Percentiles rank a stretch among this genome's conserved stretches.
Evolutionary conservation across 148 eudicot species (phyloP).

Genomic region (Drosera capensis): DNA sequence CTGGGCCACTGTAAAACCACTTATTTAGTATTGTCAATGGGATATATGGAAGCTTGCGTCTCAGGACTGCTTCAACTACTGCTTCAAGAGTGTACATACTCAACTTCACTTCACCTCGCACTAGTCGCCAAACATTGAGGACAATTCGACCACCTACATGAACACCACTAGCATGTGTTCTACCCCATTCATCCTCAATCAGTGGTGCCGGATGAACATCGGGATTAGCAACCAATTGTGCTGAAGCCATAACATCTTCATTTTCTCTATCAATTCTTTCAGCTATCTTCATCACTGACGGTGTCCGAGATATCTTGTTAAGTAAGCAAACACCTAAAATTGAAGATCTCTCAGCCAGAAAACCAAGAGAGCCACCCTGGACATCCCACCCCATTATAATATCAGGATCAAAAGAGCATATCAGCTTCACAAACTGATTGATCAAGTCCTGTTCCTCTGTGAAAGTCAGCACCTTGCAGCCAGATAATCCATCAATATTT

Average conservation of each 20-base stretch:
- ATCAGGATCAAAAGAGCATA: slow-evolving; percentile 54
- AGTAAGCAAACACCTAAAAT: slow-evolving; percentile 57
- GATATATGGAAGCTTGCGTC: slow-evolving; percentile 59
- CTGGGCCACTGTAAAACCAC: slow-evolving; percentile 89
- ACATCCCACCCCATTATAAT: slow-evolving; percentile 91
- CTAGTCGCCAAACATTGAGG: slow-evolving; percentile 80
- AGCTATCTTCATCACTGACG: slow-evolving; percentile 28
- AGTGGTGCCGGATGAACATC: slow-evolving; percentile 28
- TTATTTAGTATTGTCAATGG: slow-evolving; percentile 41
- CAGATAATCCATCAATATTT: slow-evolving; percentile 47
- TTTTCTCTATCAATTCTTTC: slow-evolving; percentile 24
- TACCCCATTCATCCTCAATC: slow-evolving; percentile 96
- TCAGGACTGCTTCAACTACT: slow-evolving; percentile 76
- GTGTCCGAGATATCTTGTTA: slow-evolving; percentile 64
- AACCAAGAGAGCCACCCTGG: slow-evolving; percentile 85
- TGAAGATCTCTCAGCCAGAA: slow-evolving; percentile 84
- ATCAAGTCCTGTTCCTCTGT: slow-evolving; percentile 51
- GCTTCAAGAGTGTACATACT: slow-evolving; percentile 78
- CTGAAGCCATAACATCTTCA: slow-evolving; percentile 23
- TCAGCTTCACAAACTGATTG: slow-evolving; percentile 35
- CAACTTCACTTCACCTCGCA: slow-evolving; percentile 73
- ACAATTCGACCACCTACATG: slow-evolving; percentile 90
- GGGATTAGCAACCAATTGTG: slow-evolving; percentile 34
- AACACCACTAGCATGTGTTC: slow-evolving; percentile 93
- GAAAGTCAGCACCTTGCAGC: slow-evolving; percentile 32